Percentiles rank a stretch among this genome's conserved stretches.
Evolutionary conservation across 2,329 filamentous ascomycete species (phyloP).

Genomic region (Trichophyton equinum): DNA sequence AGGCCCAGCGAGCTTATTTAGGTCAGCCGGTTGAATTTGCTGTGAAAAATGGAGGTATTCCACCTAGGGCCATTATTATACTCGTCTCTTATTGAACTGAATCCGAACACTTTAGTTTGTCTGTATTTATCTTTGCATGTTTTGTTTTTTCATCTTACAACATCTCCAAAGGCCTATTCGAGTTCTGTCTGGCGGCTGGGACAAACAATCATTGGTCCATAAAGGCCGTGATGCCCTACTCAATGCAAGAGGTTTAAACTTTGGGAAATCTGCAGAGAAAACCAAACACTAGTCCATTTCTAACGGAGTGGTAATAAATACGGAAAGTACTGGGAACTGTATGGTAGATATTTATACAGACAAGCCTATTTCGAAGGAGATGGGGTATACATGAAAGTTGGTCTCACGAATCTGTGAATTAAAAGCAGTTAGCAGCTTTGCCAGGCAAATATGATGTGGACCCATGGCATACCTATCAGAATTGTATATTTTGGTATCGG

Average conservation of each 20-base stretch:
- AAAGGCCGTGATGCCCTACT: not conserved
- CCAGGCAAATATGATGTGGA: not conserved
- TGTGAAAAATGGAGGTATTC: not conserved
- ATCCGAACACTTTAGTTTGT: not conserved
- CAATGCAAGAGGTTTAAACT: not conserved
- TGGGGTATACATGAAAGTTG: constrained; percentile 66
- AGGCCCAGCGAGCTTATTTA: not conserved
- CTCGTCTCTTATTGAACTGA: not conserved
- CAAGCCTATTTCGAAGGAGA: constrained; percentile 16
- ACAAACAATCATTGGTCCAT: not conserved
- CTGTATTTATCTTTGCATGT: no score
- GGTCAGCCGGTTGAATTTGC: not conserved
- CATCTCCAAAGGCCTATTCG: not conserved
- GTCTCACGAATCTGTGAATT: constrained; percentile 57
- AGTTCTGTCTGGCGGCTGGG: not conserved
- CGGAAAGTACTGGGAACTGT: not conserved
- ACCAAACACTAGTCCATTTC: not conserved
- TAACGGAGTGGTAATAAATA: not conserved
- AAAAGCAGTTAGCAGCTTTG: constrained; percentile 6
- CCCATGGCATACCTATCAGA: constrained; percentile 57
- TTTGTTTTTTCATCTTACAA: not conserved
- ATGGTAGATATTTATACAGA: constrained; percentile 2
- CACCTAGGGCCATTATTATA: not conserved
- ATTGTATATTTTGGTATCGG: constrained; percentile 75
- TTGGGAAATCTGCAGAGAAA: not conserved